These are phyloP conservation scores for Penicillium sp. DNA, from an alignment of 2,329 filamentous ascomycete genomes.

Conservation along the genomic window DNA sequence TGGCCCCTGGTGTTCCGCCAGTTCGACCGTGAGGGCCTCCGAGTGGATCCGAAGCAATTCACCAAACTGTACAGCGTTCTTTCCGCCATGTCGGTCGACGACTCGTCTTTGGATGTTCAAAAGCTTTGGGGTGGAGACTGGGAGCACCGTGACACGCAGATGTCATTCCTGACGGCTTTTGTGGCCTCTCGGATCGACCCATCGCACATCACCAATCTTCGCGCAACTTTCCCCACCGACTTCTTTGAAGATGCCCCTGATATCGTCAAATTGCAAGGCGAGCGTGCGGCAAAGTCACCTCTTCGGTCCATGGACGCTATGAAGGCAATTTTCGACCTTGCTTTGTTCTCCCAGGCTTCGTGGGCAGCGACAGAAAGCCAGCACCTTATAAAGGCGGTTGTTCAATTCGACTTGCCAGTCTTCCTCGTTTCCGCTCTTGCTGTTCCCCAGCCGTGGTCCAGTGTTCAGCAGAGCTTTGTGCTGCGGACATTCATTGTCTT, in stretches of 20 bases:
- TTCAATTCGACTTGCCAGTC: constrained; percentile 54
- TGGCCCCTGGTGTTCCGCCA: constrained; percentile 70
- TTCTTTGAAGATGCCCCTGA: constrained; percentile 63
- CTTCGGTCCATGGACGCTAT: constrained; percentile 86
- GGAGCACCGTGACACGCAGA: constrained; percentile 80
- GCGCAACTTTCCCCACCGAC: constrained; percentile 69
- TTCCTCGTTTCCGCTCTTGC: constrained; percentile 52
- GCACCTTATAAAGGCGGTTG: constrained; percentile 59
- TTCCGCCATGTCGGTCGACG: constrained; percentile 65
- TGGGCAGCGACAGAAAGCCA: constrained; percentile 58
- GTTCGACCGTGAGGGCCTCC: constrained; percentile 77
- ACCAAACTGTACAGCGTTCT: constrained; percentile 77
- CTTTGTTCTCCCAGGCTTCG: constrained; percentile 58
- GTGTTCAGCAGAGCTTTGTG: constrained; percentile 51
- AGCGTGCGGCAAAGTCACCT: constrained; percentile 75
- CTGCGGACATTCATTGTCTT: constrained; percentile 71
- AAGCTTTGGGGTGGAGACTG: constrained; percentile 85
- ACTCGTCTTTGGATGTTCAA: constrained; percentile 75
- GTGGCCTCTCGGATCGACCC: constrained; percentile 77
- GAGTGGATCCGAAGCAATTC: constrained; percentile 78
- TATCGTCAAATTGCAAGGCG: constrained; percentile 60
- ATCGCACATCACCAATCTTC: constrained; percentile 77
- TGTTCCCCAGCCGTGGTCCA: constrained; percentile 51
- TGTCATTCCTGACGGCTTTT: constrained; percentile 92
- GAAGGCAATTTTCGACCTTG: constrained; percentile 63